Percentiles rank a stretch among this genome's conserved stretches.
These are phyloP conservation scores for Phyllosticta citrichinensis DNA, from an alignment of 2,329 filamentous ascomycete genomes.

Conservation along the genomic window DNA sequence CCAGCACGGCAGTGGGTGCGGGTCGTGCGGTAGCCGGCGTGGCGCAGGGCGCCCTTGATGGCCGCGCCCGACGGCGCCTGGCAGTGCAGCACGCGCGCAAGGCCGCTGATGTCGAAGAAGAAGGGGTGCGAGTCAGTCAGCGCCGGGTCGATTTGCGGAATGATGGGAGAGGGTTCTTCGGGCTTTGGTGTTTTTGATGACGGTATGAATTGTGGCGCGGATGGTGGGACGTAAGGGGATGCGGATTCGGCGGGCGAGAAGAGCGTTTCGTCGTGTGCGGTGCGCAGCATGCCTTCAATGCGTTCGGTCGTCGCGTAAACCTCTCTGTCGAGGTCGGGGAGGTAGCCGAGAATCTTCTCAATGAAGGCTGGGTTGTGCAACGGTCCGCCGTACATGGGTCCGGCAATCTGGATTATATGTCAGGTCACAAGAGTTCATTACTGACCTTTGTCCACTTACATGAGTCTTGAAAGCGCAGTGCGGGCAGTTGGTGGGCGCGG, in stretches of 20 bases:
- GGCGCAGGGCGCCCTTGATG: constrained; percentile 69
- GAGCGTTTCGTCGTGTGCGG: constrained; percentile 66
- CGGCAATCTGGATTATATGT: constrained; percentile 44
- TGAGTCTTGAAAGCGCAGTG: constrained; percentile 86
- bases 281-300: constrained; percentile 84
- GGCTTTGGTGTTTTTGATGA: too few species aligned
- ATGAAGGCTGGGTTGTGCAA: constrained; percentile 81
- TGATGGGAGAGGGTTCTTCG: constrained; percentile 11
- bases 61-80: constrained; percentile 68
- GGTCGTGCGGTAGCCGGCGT: constrained; percentile 71
- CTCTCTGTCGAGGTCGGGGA: constrained; percentile 55
- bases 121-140: constrained; percentile 56
- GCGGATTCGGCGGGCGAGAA: constrained; percentile 17
- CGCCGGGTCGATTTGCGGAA: constrained; percentile 19
- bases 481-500: constrained; percentile 55
- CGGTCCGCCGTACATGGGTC: constrained; percentile 90
- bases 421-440: background rate
- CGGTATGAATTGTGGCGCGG: constrained; percentile 4
- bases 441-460: constrained; percentile 14
- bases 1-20: constrained; percentile 84
- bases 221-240: constrained; percentile 14
- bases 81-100: constrained; percentile 71
- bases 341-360: constrained; percentile 61
- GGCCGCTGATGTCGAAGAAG: constrained; percentile 66
- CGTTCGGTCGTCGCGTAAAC: constrained; percentile 72